Conservation (phyloP, 495 filamentous ascomycete genomes). For the Penicillium canescens region DNA sequence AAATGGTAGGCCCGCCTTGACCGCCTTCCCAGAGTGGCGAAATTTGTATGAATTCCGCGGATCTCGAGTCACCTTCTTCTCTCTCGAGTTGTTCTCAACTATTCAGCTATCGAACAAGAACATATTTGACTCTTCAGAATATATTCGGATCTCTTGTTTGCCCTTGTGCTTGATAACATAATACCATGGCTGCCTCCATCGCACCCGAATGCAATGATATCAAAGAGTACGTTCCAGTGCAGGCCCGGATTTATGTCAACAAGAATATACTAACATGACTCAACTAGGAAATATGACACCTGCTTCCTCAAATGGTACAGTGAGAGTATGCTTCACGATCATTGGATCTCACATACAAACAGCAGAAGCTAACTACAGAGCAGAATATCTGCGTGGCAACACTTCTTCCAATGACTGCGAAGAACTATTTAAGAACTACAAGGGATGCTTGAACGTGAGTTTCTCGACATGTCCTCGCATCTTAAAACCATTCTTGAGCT, state of each 20-base stretch:
- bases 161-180: neutral
- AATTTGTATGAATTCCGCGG: slow-evolving; percentile 8
- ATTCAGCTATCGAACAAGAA: neutral
- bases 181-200: slow-evolving; percentile 57
- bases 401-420: slow-evolving; percentile 81
- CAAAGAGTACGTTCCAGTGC: slow-evolving; percentile 68
- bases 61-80: neutral
- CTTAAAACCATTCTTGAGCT: slow-evolving; percentile 1
- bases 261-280: slow-evolving; percentile 18
- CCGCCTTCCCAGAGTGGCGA: slow-evolving; percentile 18
- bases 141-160: neutral
- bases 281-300: slow-evolving; percentile 74
- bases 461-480: neutral
- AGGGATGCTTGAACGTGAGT: slow-evolving; percentile 74
- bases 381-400: slow-evolving; percentile 84
- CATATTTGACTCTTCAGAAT: neutral
- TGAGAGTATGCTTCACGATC: slow-evolving; percentile 64
- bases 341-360: neutral
- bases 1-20: slow-evolving; percentile 17
- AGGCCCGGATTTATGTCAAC: neutral
- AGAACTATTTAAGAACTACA: slow-evolving; percentile 81
- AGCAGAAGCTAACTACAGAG: slow-evolving; percentile 11
- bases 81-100: neutral
- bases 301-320: slow-evolving; percentile 98
- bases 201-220: slow-evolving; percentile 78